Evolutionary conservation across 768 basidiomycete genomes (phyloP).

Genomic region (Amylocystis lapponica): DNA sequence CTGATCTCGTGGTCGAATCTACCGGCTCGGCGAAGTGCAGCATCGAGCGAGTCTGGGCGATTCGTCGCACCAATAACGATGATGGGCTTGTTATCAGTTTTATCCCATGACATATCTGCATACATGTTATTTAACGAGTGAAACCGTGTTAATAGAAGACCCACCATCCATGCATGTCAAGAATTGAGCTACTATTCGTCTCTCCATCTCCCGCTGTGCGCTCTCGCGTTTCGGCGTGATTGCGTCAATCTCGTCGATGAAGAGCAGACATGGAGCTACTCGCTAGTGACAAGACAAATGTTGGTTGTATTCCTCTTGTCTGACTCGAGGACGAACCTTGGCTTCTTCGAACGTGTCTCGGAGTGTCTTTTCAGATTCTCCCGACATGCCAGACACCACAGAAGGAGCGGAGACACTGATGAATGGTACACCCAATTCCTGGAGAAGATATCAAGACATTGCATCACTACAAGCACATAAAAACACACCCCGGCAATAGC

Average conservation of each 20-base stretch:
- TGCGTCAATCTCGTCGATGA: conserved; percentile 97
- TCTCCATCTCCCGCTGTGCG: conserved; percentile 97
- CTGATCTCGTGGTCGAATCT: conserved; percentile 97
- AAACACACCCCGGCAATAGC: conserved; percentile 87
- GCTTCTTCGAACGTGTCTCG: conserved; percentile 97
- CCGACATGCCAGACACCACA: conserved; percentile 97
- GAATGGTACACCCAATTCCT: conserved; percentile 93
- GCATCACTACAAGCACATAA: neutral
- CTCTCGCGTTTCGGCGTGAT: conserved; percentile 97
- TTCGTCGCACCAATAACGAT: conserved; percentile 97
- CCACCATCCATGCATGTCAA: conserved; percentile 98
- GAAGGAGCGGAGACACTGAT: conserved; percentile 93
- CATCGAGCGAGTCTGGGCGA: conserved; percentile 89
- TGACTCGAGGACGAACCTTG: conserved; percentile 48
- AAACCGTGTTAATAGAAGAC: conserved; percentile 14
- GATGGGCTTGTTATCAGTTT: conserved; percentile 86
- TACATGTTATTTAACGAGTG: neutral
- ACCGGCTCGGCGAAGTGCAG: conserved; percentile 88
- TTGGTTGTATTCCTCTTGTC: neutral
- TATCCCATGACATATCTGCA: conserved; percentile 91
- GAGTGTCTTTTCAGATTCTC: conserved; percentile 95
- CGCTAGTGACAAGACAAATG: conserved; percentile 40
- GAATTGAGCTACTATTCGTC: conserved; percentile 95
- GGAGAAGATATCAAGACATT: conserved; percentile 4
- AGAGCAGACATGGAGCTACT: conserved; percentile 87